These are phyloP conservation scores for Corymbia maculata DNA, from an alignment of 345 rosid species.

Conservation along the genomic window DNA sequence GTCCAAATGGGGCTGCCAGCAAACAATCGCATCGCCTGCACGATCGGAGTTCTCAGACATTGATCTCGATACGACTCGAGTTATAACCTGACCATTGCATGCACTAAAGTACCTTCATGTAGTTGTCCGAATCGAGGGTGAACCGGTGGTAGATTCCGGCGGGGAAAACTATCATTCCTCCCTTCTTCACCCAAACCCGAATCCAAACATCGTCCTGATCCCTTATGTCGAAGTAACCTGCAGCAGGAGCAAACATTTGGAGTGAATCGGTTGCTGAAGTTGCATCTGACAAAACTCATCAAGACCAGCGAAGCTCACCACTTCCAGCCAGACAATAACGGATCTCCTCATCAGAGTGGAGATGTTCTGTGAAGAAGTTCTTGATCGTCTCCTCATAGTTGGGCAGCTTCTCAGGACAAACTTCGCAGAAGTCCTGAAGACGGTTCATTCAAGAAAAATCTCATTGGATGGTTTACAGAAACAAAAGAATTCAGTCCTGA, in stretches of 20 bases:
- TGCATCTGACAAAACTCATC: background rate
- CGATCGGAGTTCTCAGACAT: background rate
- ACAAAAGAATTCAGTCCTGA: background rate
- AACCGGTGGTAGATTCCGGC: constrained; percentile 88
- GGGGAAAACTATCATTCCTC: constrained; percentile 80
- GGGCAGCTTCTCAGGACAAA: constrained; percentile 83
- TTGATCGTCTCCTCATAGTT: constrained; percentile 84
- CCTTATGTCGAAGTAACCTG: constrained; percentile 85
- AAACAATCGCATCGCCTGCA: constrained; percentile 82
- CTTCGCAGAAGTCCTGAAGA: constrained; percentile 55
- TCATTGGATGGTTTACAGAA: too few species aligned
- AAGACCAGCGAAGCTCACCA: constrained; percentile 26
- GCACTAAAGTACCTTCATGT: constrained; percentile 44
- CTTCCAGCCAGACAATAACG: constrained; percentile 88
- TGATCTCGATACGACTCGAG: background rate
- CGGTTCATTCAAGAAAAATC: background rate
- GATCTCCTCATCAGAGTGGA: constrained; percentile 97
- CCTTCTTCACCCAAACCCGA: constrained; percentile 77
- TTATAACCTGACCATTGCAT: background rate
- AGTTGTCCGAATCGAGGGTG: constrained; percentile 64
- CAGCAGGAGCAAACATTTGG: background rate
- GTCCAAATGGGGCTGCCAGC: constrained; percentile 86
- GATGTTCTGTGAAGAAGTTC: constrained; percentile 80
- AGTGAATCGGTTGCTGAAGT: background rate
- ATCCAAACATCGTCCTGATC: constrained; percentile 59